These are phyloP conservation scores for Cladosporium sp. DNA, from an alignment of 2,329 filamentous ascomycete species.

Conservation along the genomic window DNA sequence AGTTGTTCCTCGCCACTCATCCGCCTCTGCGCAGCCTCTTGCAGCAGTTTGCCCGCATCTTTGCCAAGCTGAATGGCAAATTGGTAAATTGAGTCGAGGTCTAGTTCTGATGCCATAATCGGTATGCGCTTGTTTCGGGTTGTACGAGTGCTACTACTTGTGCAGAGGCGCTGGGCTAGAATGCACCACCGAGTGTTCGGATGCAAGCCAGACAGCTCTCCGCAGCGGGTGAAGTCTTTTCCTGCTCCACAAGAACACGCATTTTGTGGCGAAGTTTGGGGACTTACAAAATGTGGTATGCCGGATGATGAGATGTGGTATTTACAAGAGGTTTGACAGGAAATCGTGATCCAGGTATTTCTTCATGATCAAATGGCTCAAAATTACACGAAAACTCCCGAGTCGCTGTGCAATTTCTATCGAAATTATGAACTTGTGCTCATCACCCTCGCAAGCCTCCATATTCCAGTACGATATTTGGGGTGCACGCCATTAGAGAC, in stretches of 20 bases:
- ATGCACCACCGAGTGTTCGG: not conserved
- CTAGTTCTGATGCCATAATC: conserved; percentile 28
- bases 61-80: conserved; percentile 73
- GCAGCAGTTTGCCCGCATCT: conserved; percentile 67
- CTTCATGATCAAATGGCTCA: not conserved
- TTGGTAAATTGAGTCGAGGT: conserved; percentile 66
- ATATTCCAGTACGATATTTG: not conserved
- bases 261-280: not conserved
- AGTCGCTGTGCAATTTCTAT: not conserved
- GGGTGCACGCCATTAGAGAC: not conserved
- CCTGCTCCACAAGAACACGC: not conserved
- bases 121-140: not conserved
- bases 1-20: conserved; percentile 47
- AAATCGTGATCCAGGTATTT: not conserved
- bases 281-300: not conserved
- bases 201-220: not conserved
- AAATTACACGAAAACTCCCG: not conserved
- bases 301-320: not conserved
- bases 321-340: not conserved
- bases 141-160: not conserved
- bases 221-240: conserved; percentile 9
- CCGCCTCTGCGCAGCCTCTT: conserved; percentile 63
- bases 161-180: not conserved
- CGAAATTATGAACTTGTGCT: not conserved
- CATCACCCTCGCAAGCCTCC: not conserved